Percentiles rank a stretch among this genome's conserved stretches.
phyloP scores from a whole-genome alignment of 768 basidiomycete species.

The Boletellus ananas region DNA sequence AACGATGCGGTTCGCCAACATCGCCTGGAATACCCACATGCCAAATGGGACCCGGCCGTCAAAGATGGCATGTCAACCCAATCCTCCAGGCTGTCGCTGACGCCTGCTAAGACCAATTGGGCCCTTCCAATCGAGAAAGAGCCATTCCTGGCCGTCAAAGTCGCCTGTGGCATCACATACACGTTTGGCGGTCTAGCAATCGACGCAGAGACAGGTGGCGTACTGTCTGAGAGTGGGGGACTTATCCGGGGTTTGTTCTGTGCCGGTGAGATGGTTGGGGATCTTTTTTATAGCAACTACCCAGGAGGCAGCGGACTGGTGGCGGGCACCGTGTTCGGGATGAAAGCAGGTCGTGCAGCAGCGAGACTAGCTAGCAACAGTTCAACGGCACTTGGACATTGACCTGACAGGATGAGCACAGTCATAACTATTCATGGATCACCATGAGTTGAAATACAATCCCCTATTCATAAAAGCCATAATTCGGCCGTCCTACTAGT shows the following conservation, averaged over 20 bases:
- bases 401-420: not conserved
- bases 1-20: conserved; percentile 46
- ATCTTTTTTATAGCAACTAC: conserved; percentile 61
- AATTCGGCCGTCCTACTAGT: not conserved
- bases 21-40: conserved; percentile 31
- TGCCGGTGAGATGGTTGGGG: conserved; percentile 67
- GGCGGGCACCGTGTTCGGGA: conserved; percentile 63
- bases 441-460: not conserved
- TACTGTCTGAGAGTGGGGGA: conserved; percentile 40
- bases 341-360: conserved; percentile 49
- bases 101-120: conserved; percentile 64
- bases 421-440: not conserved
- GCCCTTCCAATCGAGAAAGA: conserved; percentile 49
- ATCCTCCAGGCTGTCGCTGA: conserved; percentile 33
- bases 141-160: conserved; percentile 64
- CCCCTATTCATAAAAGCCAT: not conserved
- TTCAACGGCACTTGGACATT: not conserved
- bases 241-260: conserved; percentile 57
- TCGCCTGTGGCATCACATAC: conserved; percentile 68
- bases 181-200: conserved; percentile 68
- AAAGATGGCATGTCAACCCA: conserved; percentile 61
- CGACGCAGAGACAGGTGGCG: conserved; percentile 50
- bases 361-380: conserved; percentile 24
- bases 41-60: conserved; percentile 57
- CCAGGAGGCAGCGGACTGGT: conserved; percentile 68